Base-by-base conservation (phyloP, 148 eudicot species). In the Arctostaphylos glauca region DNA sequence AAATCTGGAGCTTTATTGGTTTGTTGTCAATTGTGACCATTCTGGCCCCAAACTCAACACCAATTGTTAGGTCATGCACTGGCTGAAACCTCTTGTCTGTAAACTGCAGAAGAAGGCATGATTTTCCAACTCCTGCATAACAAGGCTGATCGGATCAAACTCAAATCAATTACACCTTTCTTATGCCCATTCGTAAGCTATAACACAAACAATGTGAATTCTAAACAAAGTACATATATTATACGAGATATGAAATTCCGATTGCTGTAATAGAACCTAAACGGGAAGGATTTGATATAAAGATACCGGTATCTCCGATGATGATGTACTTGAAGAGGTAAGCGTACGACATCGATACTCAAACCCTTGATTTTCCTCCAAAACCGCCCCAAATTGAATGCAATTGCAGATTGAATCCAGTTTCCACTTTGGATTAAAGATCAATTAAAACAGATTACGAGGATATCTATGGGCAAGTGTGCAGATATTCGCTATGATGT, bases 301-400 rank as follows among this genome's bases (percentile, higher is more conserved):
- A 66, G 56, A 80, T 86, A 93, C 97, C 98, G 31, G 96, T 92
- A 58, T 94, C 98, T 15, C 98, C 98, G 84, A 94, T 94, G 89
- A 94, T 88, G 85, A 94, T 94, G 89, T 92, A 94, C 88, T 94
- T 94, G 89, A 94, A 94, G 52, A 94, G 98, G 78, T 94, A 94
- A 46, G 94, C 96, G 87, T 92, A 94, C 10, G 98, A 94, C 98
- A 94, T 94, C 18, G 78, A 78, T 53, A 77, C 53, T 38, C 75
- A 19, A 81, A 67, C 70, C 31, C n/a, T 48, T 15, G 73, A 76
- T 25, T 44, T 76, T 43, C 38, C 85, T 50, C 73, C 59, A 21
- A 74, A 53, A 14, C 68, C 56, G 47, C 48, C 68, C 66, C 25
- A 62, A 68, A 23, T 64, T 6, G 66, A 38, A 76, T 53, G 43